phyloP scores from a whole-genome alignment of 257 asterid genomes.

The Osmanthus fragrans region DNA sequence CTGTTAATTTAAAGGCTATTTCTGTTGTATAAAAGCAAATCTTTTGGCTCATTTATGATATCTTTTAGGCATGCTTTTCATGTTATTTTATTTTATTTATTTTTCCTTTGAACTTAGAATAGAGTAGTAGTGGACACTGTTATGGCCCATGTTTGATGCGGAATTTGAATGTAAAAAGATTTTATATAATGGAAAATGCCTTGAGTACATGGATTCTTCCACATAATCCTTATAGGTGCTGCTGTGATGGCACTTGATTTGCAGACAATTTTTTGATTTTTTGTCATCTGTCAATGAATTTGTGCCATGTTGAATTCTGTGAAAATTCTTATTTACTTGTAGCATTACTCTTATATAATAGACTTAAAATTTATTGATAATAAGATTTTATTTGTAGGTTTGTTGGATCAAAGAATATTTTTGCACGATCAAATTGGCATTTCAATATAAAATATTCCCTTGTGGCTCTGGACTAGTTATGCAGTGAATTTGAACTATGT shows the following conservation, averaged over 20 bases:
- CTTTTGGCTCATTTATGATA: constrained; percentile 13
- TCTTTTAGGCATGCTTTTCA: background rate
- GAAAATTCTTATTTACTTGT: too few species aligned
- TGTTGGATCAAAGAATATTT: background rate
- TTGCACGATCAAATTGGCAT: background rate
- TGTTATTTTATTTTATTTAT: background rate
- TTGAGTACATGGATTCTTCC: too few species aligned
- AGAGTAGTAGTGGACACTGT: background rate
- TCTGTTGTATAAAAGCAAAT: constrained; percentile 27
- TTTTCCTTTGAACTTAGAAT: background rate
- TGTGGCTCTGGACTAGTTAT: too few species aligned
- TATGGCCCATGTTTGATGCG: background rate
- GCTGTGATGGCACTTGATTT: too few species aligned
- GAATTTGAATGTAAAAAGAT: background rate
- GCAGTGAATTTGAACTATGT: too few species aligned
- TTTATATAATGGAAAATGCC: background rate
- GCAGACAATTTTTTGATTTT: too few species aligned
- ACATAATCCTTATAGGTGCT: too few species aligned
- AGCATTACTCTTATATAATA: too few species aligned
- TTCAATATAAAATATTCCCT: too few species aligned
- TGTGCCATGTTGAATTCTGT: too few species aligned
- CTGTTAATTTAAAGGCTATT: background rate
- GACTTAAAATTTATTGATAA: background rate
- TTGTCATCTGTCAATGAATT: too few species aligned
- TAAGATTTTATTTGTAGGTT: background rate